Evolutionary conservation across 441 rosid species (phyloP), one percentile per base, ranked within the genome.

Genomic region (Sinapis alba): DNA sequence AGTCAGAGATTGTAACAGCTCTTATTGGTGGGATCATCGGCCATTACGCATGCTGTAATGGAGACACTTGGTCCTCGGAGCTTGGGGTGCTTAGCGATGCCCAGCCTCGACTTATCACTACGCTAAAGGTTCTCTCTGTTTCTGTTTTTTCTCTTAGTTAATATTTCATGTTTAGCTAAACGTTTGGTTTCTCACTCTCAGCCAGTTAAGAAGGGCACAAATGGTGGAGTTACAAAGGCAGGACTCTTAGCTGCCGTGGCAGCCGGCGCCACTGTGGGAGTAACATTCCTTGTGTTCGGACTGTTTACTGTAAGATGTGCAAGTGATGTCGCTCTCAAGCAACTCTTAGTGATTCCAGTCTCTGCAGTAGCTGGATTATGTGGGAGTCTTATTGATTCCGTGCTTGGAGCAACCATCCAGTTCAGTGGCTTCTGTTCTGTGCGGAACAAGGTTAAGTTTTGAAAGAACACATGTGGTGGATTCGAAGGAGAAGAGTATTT

Each of bases 61-160:
- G 98, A 32, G 98, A 94, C 76, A 92, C 98, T 34, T 92, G 97
- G 97, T 94, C 97, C 66, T 94, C 99, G 0, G 99, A 94, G 88
- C 90, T 94, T 51, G 98, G 99, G 63, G 86, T 92, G 59, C 96
- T 94, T 54, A 90, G 97, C 47, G 85, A 92, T 65, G 85, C 88
- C 2, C 94, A 92, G 61, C 98, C 98, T 18, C 89, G 90, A 45
- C 78, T 94, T 66, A 90, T 94, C 83, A 94, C 98, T n/a, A 92
- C 90, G 56, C 81, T 92, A 64, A 94, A 94, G 98, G 98, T 94
- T 64, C 30, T 15, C 12, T 71, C 30, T 63, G 70, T 56, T 53
- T 72, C 62, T n/a, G 56, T 54, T 69, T 68, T 18, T 27, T 28
- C 45, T 69, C 1, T 32, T 45, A 23, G 5, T 15, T 6, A 53